Base-by-base conservation (phyloP, 108 stramenopile species). In the Aurantiochytrium sp. region DNA sequence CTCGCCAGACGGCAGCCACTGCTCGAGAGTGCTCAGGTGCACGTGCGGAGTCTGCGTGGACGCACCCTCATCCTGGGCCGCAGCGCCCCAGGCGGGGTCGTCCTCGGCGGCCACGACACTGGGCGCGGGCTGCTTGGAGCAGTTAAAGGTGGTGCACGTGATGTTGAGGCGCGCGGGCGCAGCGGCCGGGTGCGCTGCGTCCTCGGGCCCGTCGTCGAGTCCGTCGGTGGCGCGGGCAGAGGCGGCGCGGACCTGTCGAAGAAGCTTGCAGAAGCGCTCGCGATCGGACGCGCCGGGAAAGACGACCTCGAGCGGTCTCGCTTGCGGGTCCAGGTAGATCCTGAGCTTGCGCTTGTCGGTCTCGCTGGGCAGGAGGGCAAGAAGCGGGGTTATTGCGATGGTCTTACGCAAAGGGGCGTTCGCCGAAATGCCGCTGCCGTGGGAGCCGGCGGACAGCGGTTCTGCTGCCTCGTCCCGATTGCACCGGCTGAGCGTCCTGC, bases 1-100 rank as follows among this genome's bases (percentile, higher is more conserved):
- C 3, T 17, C 55, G 32, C 52, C 85, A 0, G 90, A 65, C 5
- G 86, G 86, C 54, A 89, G 42, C 90, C 90, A 90, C 30, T 50
- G 50, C 21, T 87, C 53, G 15, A 68, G 24, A 27, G 24, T 65
- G 22, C 19, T 6, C 15, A 12, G 15, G 8, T 30, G 27, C 10
- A 65, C 19, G 34, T 24, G 15, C 19, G 59, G 59, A 30, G 8
- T 34, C 2, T 65, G 17, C 21, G 53, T 54, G 53, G 53, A 54
- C 53, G 21, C 12, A 21, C 53, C 17, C 53, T 54, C 21, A 12
- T 54, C 21, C 21, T 54, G n/a, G n/a, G n/a, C n/a, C n/a, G 53
- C 53, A 19, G 53, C 0, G 12, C 12, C 12, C 12, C 17, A 54
- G 53, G 53, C 53, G 53, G 12, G 53, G 3, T 30, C 59, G 22